Conservation (phyloP, 2,329 filamentous ascomycete species). For the Penicillium paneum region DNA sequence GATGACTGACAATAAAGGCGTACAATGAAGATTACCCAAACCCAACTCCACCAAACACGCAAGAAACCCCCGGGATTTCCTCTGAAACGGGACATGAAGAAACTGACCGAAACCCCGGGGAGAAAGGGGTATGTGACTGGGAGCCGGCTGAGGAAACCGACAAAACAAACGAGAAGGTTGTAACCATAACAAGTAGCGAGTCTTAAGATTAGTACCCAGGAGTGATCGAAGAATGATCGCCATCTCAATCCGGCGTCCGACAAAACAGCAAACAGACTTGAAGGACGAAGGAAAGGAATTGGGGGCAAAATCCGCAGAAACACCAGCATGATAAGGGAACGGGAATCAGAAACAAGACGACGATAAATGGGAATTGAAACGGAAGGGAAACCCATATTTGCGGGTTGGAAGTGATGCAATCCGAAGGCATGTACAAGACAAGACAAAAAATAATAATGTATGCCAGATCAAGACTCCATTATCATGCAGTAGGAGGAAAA, state of each 20-base stretch:
- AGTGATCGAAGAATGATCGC: not conserved
- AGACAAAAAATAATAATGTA: constrained; percentile 23
- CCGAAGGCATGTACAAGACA: constrained; percentile 35
- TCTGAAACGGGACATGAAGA: not conserved
- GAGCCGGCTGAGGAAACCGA: not conserved
- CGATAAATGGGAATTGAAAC: not conserved
- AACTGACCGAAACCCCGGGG: not conserved
- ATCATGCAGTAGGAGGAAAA: constrained; percentile 33
- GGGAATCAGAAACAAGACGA: not conserved
- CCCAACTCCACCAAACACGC: constrained; percentile 10
- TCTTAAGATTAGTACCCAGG: not conserved
- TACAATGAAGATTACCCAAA: constrained; percentile 3
- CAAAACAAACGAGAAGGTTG: not conserved
- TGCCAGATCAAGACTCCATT: constrained; percentile 39
- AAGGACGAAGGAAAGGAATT: not conserved
- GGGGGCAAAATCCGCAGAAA: not conserved
- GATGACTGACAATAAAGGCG: not conserved
- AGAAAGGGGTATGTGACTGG: constrained; percentile 4
- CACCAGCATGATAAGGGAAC: not conserved
- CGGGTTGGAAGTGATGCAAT: constrained; percentile 19
- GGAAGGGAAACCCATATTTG: constrained; percentile 18
- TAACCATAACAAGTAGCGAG: not conserved
- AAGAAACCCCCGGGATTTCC: not conserved
- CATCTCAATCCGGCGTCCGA: not conserved
- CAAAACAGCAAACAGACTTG: constrained; percentile 3